These are phyloP conservation scores for Phytophthora hibernalis DNA, from an alignment of 352 stramenopile genomes.

Conservation along the genomic window DNA sequence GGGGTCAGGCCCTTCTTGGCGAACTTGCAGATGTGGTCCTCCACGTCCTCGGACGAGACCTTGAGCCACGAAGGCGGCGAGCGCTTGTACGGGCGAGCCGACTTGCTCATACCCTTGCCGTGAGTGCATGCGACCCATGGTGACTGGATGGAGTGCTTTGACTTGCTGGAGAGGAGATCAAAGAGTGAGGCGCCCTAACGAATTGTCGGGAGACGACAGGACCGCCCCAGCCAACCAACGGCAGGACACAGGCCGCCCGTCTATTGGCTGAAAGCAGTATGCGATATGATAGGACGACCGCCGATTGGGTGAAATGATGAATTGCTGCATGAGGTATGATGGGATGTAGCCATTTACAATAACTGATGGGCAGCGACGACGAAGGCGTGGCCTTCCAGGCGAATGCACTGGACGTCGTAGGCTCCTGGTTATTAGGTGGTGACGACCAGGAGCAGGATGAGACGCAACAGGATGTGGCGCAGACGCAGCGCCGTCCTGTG, in stretches of 20 bases:
- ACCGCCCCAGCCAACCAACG: constrained; percentile 49
- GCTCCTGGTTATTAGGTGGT: constrained; percentile 64
- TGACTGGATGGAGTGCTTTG: constrained; percentile 44
- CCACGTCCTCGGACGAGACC: constrained; percentile 95
- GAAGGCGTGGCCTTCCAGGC: constrained; percentile 62
- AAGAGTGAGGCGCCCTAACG: constrained; percentile 44
- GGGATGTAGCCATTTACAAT: no score
- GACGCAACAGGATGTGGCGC: constrained; percentile 16
- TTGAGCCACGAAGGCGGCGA: constrained; percentile 99
- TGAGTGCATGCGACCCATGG: constrained; percentile 99
- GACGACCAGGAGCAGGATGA: constrained; percentile 16
- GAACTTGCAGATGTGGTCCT: constrained; percentile 99
- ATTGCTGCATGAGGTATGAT: no score
- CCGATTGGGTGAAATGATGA: constrained; percentile 22
- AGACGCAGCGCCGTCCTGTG: constrained; percentile 37
- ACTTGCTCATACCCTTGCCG: constrained; percentile 99
- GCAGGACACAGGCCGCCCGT: neutral
- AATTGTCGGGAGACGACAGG: neutral
- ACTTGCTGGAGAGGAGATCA: constrained; percentile 78
- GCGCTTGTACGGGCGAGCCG: constrained; percentile 99
- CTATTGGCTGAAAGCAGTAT: constrained; percentile 26
- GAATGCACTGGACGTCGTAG: constrained; percentile 68
- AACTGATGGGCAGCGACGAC: constrained; percentile 42
- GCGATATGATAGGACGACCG: no score
- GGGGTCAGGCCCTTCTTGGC: constrained; percentile 98